A percentile compares a stretch with the other conserved stretches of the same genome.
These are phyloP conservation scores for Xylariomycetidae sp. DNA, from an alignment of 2,329 filamentous ascomycete genomes.

Conservation along the genomic window DNA sequence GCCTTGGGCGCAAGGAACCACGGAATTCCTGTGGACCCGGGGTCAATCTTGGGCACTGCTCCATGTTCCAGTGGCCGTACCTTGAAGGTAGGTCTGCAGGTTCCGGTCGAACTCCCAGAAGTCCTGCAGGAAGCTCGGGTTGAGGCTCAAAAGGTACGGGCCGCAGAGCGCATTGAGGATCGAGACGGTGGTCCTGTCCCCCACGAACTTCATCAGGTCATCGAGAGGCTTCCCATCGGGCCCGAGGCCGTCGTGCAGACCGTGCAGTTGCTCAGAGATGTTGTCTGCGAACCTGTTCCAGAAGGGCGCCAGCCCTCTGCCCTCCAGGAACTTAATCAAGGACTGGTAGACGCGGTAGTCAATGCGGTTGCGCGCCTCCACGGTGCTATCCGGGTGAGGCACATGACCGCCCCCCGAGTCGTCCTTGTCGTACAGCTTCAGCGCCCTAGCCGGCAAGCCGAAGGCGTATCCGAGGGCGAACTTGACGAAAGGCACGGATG, in stretches of 20 bases:
- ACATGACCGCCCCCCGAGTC: constrained; percentile 19
- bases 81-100: constrained; percentile 22
- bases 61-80: constrained; percentile 4
- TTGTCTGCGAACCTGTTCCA: constrained; percentile 20
- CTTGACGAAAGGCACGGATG: constrained; percentile 22
- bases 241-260: constrained; percentile 9
- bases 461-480: constrained; percentile 25
- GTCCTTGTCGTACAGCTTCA: constrained; percentile 21
- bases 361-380: constrained; percentile 16
- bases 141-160: constrained; percentile 16
- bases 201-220: constrained; percentile 18
- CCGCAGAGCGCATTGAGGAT: constrained; percentile 20
- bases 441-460: constrained; percentile 19
- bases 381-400: constrained; percentile 12
- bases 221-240: constrained; percentile 11
- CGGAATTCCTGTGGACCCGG: constrained; percentile 11
- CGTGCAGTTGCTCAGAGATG: constrained; percentile 13
- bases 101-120: constrained; percentile 21
- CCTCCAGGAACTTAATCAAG: constrained; percentile 16
- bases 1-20: constrained; percentile 20
- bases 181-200: constrained; percentile 16
- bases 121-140: constrained; percentile 17
- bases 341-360: constrained; percentile 18
- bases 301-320: constrained; percentile 17
- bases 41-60: constrained; percentile 3